phyloP scores from a whole-genome alignment of 140 eudicot genomes.

The Bidens hawaiensis region DNA sequence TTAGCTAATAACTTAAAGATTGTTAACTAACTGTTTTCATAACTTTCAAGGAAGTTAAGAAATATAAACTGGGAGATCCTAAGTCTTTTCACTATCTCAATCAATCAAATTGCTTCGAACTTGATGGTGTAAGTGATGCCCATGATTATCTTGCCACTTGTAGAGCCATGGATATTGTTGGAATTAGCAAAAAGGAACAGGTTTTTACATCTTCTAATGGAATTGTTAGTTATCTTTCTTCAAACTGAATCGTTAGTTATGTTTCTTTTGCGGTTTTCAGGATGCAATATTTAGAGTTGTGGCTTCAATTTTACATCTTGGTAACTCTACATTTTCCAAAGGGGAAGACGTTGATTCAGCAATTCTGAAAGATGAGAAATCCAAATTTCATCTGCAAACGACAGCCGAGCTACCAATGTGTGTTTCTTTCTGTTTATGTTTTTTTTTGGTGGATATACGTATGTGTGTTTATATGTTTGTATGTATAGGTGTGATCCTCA shows the following conservation, averaged over 20 bases:
- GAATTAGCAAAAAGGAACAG: slow-evolving; percentile 86
- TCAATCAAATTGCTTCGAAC: slow-evolving; percentile 81
- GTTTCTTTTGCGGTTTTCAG: slow-evolving; percentile 34
- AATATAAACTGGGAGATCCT: slow-evolving; percentile 84
- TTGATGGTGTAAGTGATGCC: slow-evolving; percentile 83
- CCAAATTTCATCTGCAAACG: slow-evolving; percentile 86
- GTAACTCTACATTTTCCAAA: slow-evolving; percentile 77
- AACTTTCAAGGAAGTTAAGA: slow-evolving; percentile 67
- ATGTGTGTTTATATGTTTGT: slow-evolving; percentile 7
- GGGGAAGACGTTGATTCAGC: slow-evolving; percentile 89
- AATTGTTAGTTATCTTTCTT: slow-evolving; percentile 1
- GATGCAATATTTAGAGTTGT: slow-evolving; percentile 96
- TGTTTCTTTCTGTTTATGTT: slow-evolving; percentile 13
- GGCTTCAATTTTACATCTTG: slow-evolving; percentile 96
- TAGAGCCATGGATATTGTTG: slow-evolving; percentile 98
- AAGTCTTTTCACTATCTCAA: slow-evolving; percentile 85
- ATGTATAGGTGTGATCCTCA: slow-evolving; percentile 69
- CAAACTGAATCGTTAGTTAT: slow-evolving; percentile 7
- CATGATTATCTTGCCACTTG: slow-evolving; percentile 93
- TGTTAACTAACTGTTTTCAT: slow-evolving; percentile 15
- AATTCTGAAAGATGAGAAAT: slow-evolving; percentile 69
- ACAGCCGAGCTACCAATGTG: slow-evolving; percentile 88
- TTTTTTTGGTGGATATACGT: neutral
- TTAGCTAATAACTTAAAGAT: slow-evolving; percentile 7
- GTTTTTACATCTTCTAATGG: slow-evolving; percentile 29